Evolutionary conservation across 2,329 filamentous ascomycete species (phyloP), one percentile per base, ranked within the genome.

Genomic region (Pestalotiopsis sp.): DNA sequence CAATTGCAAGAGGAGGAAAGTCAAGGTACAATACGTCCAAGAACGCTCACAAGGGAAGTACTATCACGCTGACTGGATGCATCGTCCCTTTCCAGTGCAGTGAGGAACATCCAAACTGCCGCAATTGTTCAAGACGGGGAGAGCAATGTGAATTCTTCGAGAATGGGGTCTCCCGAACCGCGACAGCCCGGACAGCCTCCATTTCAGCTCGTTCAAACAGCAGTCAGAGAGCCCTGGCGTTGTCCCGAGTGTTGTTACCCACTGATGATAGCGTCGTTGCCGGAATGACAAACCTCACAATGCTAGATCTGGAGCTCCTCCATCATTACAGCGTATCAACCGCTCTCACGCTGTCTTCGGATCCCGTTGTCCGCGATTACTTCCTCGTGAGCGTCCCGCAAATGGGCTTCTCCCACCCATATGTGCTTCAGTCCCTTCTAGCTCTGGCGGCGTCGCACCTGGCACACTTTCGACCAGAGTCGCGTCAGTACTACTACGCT

Each of bases 301-400:
- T 45, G 39, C 72, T 81, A 12, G 84, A 87, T 60, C 78, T 87
- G 9, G 85, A 88, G 71, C 80, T 88, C 1, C 77, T 88, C 6
- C 85, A 88, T 72, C 85, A 88, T 75, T 88, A 81, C 70, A 82
- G 80, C 59, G 84, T 81, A 0, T 82, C 81, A 11, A 88, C 86
- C 0, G 82, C 81, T 65, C 77, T 80, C n/a, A 87, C 85, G 0
- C 75, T 88, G 3, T 81, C 81, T 4, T 77, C 76, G 6, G 80
- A 84, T 49, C 77, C 81, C 0, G 71, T 76, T 6, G 70, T 86
- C 3, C 82, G 82, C 56, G 78, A 80, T 41, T 80, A 87, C 38
- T 87, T 84, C 82, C 81, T 82, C 6, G 77, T 83, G 7, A 82
- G 82, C 66, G 81, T 84, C 3, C 82, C 86, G 12, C 79, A 81